phyloP scores from a whole-genome alignment of 805 yeast genomes.

The Yarrowia divulgata region DNA sequence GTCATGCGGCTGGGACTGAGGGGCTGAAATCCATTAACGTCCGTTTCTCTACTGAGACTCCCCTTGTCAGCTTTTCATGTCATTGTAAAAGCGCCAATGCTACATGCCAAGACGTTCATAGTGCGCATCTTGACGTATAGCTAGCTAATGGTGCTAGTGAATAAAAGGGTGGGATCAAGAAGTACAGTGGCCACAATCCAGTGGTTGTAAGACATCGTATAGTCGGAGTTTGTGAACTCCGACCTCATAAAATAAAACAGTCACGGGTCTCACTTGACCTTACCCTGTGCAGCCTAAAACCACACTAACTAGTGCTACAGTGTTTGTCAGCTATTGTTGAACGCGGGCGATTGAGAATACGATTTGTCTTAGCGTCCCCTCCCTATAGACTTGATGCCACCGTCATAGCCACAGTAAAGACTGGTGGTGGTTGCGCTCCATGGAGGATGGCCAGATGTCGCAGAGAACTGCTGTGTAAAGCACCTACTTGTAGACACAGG shows the following conservation, averaged over 20 bases:
- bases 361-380: background rate
- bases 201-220: background rate
- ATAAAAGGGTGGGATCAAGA: background rate
- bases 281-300: conserved; percentile 10
- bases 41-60: background rate
- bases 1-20: conserved; percentile 26
- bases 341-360: background rate
- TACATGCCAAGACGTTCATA: conserved; percentile 1
- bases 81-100: background rate
- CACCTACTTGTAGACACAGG: too few species aligned
- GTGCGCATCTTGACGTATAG: background rate
- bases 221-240: background rate
- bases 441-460: too few species aligned
- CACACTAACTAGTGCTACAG: conserved; percentile 10
- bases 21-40: conserved; percentile 20
- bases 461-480: too few species aligned
- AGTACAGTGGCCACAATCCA: background rate
- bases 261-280: conserved; percentile 15
- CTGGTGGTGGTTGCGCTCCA: too few species aligned
- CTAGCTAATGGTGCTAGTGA: background rate
- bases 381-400: background rate
- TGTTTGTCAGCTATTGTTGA: conserved; percentile 3
- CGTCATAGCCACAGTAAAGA: too few species aligned
- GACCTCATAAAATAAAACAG: conserved; percentile 1
- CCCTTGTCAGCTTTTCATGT: background rate